These are phyloP conservation scores for Neonectria hederae DNA, from an alignment of 2,329 filamentous ascomycete species.

Conservation along the genomic window DNA sequence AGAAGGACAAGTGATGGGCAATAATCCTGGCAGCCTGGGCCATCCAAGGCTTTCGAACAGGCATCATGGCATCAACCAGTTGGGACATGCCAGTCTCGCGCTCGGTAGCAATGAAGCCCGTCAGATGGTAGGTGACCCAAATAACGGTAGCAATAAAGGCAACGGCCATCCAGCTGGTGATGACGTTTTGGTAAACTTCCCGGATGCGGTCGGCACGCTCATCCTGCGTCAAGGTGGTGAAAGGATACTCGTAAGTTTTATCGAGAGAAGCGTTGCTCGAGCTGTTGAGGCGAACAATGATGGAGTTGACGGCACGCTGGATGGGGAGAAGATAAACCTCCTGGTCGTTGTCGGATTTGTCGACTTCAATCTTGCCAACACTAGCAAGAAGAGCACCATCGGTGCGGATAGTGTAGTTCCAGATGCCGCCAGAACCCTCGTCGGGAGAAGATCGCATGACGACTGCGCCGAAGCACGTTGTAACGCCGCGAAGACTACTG, in stretches of 20 bases:
- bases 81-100: conserved; percentile 88
- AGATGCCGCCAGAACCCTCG: conserved; percentile 72
- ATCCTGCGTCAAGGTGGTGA: conserved; percentile 74
- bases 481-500: conserved; percentile 72
- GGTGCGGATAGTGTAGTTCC: conserved; percentile 88
- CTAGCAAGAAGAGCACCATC: conserved; percentile 72
- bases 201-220: conserved; percentile 74
- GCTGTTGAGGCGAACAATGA: conserved; percentile 69
- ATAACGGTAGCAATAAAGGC: conserved; percentile 83
- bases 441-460: conserved; percentile 79
- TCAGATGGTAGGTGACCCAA: conserved; percentile 86
- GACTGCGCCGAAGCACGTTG: conserved; percentile 76
- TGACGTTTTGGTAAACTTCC: conserved; percentile 72
- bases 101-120: conserved; percentile 86
- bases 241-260: conserved; percentile 72
- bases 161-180: conserved; percentile 81
- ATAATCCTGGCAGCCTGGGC: conserved; percentile 81
- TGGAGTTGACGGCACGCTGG: conserved; percentile 79
- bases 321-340: conserved; percentile 83
- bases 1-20: conserved; percentile 82
- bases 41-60: conserved; percentile 77
- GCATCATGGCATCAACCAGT: conserved; percentile 91
- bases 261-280: conserved; percentile 51
- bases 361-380: conserved; percentile 69
- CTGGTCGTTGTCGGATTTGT: conserved; percentile 74